phyloP scores from a whole-genome alignment of 768 basidiomycete species.

The Amylocystis lapponica region DNA sequence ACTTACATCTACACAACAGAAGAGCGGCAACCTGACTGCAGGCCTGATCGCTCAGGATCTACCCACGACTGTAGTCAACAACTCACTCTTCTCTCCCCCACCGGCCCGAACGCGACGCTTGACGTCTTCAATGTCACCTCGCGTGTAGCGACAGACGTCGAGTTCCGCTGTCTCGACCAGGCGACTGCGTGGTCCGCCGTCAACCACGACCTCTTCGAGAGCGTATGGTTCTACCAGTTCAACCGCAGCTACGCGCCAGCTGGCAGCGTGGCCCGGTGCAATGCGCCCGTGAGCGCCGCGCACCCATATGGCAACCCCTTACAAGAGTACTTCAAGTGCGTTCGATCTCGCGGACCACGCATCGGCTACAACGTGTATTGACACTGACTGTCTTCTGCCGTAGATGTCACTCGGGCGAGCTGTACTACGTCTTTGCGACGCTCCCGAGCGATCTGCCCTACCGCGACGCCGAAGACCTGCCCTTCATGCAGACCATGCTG shows the following conservation, averaged over 20 bases:
- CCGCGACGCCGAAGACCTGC: constrained; percentile 41
- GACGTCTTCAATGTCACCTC: constrained; percentile 44
- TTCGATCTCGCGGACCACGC: not conserved
- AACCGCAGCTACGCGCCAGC: constrained; percentile 35
- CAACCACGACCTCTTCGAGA: constrained; percentile 35
- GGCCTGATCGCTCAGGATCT: constrained; percentile 19
- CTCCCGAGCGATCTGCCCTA: constrained; percentile 34
- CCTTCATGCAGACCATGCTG: constrained; percentile 36
- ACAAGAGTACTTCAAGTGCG: constrained; percentile 42
- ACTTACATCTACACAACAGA: constrained; percentile 6
- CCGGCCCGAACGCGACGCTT: constrained; percentile 29
- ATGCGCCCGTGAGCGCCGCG: constrained; percentile 34
- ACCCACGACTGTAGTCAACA: constrained; percentile 11
- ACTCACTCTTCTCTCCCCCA: constrained; percentile 37
- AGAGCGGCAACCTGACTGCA: constrained; percentile 14
- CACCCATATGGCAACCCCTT: constrained; percentile 43
- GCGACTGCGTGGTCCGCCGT: constrained; percentile 41
- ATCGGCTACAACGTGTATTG: not conserved
- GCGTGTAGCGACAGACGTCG: constrained; percentile 37
- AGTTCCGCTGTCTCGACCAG: constrained; percentile 46
- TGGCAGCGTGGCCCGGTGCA: constrained; percentile 38
- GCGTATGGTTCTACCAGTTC: constrained; percentile 41
- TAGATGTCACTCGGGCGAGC: constrained; percentile 29
- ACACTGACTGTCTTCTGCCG: not conserved
- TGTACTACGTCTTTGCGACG: constrained; percentile 28